phyloP scores from a whole-genome alignment of 768 basidiomycete genomes.

The Hydnomerulius pinastri region DNA sequence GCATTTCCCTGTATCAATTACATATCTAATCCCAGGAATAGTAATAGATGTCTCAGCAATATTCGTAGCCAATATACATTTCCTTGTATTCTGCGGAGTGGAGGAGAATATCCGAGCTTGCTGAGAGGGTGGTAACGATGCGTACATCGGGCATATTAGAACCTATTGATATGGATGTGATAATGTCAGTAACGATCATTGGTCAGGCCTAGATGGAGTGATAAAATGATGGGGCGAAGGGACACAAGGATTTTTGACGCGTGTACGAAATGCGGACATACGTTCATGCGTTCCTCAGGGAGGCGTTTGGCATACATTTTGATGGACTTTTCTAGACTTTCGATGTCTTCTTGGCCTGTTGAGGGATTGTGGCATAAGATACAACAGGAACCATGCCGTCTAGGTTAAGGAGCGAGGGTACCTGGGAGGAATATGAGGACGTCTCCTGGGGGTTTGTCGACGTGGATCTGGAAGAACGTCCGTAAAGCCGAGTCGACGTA shows the following conservation, averaged over 20 bases:
- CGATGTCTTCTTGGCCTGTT: constrained; percentile 94
- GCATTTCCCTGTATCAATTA: constrained; percentile 94
- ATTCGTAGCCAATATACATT: constrained; percentile 95
- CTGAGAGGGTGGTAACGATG: constrained; percentile 74
- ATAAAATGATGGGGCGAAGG: neutral
- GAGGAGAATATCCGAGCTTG: constrained; percentile 79
- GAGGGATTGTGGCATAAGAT: neutral
- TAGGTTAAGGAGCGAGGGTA: constrained; percentile 22
- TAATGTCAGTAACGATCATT: neutral
- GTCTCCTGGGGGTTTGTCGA: constrained; percentile 77
- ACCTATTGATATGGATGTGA: too few species aligned
- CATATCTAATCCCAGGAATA: constrained; percentile 92
- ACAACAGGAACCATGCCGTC: neutral
- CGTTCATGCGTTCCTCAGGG: constrained; percentile 55
- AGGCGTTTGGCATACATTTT: constrained; percentile 67
- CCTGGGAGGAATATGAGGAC: constrained; percentile 94
- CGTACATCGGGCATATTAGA: constrained; percentile 79
- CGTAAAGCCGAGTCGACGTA: constrained; percentile 89
- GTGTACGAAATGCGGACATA: constrained; percentile 27
- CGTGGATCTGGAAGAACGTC: constrained; percentile 93
- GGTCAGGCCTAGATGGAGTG: neutral
- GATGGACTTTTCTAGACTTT: constrained; percentile 78
- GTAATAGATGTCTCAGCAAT: constrained; percentile 98
- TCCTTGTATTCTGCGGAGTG: constrained; percentile 68
- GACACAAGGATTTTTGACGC: too few species aligned